Evolutionary conservation across 2,329 filamentous ascomycete species (phyloP).

Genomic region (Fusarium proliferatum): DNA sequence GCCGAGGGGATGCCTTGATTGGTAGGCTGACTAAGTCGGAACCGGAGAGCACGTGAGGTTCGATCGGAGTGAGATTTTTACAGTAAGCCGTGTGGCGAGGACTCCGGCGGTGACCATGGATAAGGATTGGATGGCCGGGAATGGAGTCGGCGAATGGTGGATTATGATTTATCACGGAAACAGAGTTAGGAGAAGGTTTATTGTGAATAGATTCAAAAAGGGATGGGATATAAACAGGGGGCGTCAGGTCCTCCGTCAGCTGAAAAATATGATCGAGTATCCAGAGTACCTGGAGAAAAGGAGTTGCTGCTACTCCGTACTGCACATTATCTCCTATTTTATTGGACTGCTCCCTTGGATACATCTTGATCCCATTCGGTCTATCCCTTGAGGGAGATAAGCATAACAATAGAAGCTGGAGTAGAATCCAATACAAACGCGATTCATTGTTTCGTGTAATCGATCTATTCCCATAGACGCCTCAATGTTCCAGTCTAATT

Average conservation of each 20-base stretch:
- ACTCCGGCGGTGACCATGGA: conserved; percentile 14
- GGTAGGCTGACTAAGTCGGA: conserved; percentile 5
- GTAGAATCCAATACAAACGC: neutral
- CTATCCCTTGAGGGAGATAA: conserved; percentile 9
- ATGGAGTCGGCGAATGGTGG: neutral
- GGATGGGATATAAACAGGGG: neutral
- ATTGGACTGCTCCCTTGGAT: conserved; percentile 1
- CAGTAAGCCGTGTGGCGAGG: conserved; percentile 21
- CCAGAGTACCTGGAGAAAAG: neutral
- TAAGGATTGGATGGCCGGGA: neutral
- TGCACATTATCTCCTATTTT: neutral
- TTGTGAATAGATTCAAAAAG: neutral
- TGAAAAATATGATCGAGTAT: neutral
- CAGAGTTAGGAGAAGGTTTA: neutral
- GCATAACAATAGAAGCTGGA: neutral
- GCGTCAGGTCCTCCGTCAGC: neutral
- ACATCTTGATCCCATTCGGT: neutral
- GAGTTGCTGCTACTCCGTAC: neutral
- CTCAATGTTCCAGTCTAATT: conserved; percentile 1
- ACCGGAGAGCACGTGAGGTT: conserved; percentile 16
- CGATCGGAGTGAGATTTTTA: neutral
- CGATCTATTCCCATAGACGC: neutral
- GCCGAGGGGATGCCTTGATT: conserved; percentile 19
- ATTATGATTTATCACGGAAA: neutral
- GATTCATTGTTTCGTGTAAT: neutral